Evolutionary conservation across 1,284 basidiomycete genomes (phyloP), one percentile per base, ranked within the genome.

Genomic region (Pseudozyma sp.): DNA sequence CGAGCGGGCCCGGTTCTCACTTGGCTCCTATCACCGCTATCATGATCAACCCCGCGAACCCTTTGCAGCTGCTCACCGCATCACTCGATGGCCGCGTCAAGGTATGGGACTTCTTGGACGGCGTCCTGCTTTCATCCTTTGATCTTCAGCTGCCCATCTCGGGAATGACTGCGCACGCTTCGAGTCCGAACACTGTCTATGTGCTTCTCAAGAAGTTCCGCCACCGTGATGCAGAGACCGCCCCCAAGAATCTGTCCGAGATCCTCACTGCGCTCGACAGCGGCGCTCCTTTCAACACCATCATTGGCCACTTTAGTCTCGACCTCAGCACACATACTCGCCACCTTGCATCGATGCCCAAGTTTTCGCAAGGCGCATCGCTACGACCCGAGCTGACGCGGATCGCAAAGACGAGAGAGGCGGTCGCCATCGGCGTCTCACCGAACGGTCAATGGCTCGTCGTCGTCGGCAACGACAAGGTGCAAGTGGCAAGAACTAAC

Each of bases 101-200:
- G 83, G 87, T 96, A 11, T 98, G 96, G 96, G 94, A 98, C 86
- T 96, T 92, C 84, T 87, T 96, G 54, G 94, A 97, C 71, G 94
- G 91, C 1, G 87, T 88, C 4, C 86, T 97, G 14, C 87, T 97
- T 58, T 90, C 91, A 70, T 73, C 66, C 9, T 68, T 83, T 45
- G 68, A 79, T 49, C 58, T 83, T 45, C 88, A 87, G 44, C 89
- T 91, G 63, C 89, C 93, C 6, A 90, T 97, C 72, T 88, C 90
- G 59, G 88, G 90, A 74, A 86, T 95, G 71, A 89, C 90, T 59
- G 88, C 89, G 1, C 90, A 93, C 82, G 87, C 89, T 63, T 87
- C 87, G 62, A 88, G 90, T 83, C 89, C 88, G 75, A 90, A 90
- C 68, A 86, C 87, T 42, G 87, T 93, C 31, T 94, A 81, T 54